Evolutionary conservation across 495 filamentous ascomycete species (phyloP), one percentile per base, ranked within the genome.

Genomic region (Cryomyces minteri): DNA sequence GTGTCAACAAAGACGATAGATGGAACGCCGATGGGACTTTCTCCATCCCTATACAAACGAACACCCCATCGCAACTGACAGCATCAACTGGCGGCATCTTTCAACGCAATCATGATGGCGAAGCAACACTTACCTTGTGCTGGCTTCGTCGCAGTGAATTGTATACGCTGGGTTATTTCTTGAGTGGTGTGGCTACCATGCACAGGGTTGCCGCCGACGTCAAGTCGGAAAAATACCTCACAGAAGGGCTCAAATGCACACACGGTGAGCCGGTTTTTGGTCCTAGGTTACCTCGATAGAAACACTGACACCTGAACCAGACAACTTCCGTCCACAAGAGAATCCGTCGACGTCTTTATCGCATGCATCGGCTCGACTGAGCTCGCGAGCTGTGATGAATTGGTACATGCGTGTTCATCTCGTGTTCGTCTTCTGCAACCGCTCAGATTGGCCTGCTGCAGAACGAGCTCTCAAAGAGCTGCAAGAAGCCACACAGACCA

Each of bases 21-120:
- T 86, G 82, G 82, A 59, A 64, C 5, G 50, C 66, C 25, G 73
- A 82, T 45, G 77, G 83, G 5, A 74, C 76, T n/a, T 75, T 99
- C 39, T 63, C 73, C 10, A 65, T 99, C 32, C 82, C 84, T 0
- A 69, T 99, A 7, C 76, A 64, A 39, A 61, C 62, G 6, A 64
- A 62, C 38, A 43, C 43, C 14, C 50, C 48, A 2, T 52, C 49
- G 4, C 40, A 51, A n/a, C 25, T 55, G 4, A 54, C 48, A 6
- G 31, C 38, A 30, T 46, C 48, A n/a, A 57, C 71, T 58, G 42
- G 64, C 55, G 37, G 67, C 61, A 45, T 71, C 62, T 53, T 62
- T 28, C 31, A 32, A 11, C 56, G 48, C 30, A 43, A 46, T 7
- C 32, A 33, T 7, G 52, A 60, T 38, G 60, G 60, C n/a, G 39